phyloP scores from a whole-genome alignment of 148 eudicot species.

The Beta vulgaris region DNA sequence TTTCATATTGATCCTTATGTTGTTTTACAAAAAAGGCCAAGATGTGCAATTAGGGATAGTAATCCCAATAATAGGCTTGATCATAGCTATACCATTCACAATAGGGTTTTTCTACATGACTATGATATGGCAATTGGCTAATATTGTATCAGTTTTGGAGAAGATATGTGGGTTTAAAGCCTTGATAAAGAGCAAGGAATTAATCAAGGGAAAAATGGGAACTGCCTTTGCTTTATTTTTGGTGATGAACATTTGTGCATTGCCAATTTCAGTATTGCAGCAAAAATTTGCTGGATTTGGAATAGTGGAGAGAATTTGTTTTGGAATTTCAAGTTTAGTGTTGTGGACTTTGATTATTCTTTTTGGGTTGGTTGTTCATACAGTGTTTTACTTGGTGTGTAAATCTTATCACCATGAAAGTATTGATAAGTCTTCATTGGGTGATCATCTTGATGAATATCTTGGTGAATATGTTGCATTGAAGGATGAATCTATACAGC shows the following conservation, averaged over 20 bases:
- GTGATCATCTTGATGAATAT: constrained; percentile 43
- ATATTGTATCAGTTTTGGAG: constrained; percentile 46
- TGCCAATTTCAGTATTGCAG: constrained; percentile 13
- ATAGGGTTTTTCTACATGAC: constrained; percentile 25
- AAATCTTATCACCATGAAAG: constrained; percentile 56
- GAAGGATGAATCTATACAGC: constrained; percentile 29
- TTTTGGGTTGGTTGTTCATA: constrained; percentile 38
- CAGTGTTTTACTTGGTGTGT: constrained; percentile 54
- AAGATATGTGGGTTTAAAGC: constrained; percentile 37
- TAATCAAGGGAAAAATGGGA: constrained; percentile 46
- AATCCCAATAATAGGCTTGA: not conserved
- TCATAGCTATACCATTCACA: not conserved
- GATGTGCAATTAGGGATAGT: not conserved
- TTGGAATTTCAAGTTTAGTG: constrained; percentile 30
- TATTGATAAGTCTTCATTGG: constrained; percentile 41
- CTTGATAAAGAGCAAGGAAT: constrained; percentile 43
- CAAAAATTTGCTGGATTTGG: not conserved
- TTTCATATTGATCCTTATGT: not conserved
- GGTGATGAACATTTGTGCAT: constrained; percentile 16
- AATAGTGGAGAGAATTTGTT: constrained; percentile 12
- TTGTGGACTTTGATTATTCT: constrained; percentile 23
- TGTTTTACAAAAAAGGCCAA: constrained; percentile 5
- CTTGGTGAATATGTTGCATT: constrained; percentile 46
- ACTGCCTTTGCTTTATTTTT: constrained; percentile 24
- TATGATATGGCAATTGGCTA: constrained; percentile 43